These are phyloP conservation scores for Poa pratensis DNA, from an alignment of 176 grass and related monocot genomes.

Conservation along the genomic window DNA sequence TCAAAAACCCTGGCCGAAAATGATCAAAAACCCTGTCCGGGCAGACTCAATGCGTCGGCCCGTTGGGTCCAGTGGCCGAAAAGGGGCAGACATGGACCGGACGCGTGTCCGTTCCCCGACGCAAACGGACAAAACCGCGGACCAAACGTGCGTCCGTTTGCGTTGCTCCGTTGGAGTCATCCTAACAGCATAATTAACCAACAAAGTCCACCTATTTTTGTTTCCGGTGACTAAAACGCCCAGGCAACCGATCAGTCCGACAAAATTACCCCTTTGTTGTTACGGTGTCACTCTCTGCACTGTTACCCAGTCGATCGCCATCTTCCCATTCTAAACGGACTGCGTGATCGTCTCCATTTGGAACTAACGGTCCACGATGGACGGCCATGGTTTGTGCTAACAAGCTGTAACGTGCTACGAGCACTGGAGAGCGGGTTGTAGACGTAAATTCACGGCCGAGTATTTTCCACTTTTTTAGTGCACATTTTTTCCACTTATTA, in stretches of 20 bases:
- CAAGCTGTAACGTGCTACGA: neutral
- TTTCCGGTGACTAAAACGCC: neutral
- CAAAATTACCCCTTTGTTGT: slow-evolving; percentile 1
- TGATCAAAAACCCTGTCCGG: no score
- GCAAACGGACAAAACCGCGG: no score
- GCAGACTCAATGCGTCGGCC: no score
- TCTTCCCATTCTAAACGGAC: neutral
- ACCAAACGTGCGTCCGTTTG: no score
- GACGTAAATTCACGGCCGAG: neutral
- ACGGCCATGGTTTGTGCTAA: neutral
- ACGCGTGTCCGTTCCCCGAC: no score
- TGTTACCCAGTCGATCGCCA: neutral
- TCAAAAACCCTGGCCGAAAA: no score
- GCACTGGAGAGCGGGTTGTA: neutral
- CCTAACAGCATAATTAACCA: neutral
- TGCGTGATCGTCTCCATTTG: neutral
- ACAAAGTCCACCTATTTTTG: neutral
- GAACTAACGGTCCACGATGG: neutral
- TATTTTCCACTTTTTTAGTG: neutral
- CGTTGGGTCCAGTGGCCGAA: no score
- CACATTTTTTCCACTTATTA: no score
- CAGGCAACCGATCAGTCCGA: neutral
- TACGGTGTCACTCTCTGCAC: neutral
- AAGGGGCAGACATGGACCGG: no score
- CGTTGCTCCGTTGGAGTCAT: no score